Base-by-base conservation (phyloP, 306 rosid genomes). In the Cyclanthera cordifolia region DNA sequence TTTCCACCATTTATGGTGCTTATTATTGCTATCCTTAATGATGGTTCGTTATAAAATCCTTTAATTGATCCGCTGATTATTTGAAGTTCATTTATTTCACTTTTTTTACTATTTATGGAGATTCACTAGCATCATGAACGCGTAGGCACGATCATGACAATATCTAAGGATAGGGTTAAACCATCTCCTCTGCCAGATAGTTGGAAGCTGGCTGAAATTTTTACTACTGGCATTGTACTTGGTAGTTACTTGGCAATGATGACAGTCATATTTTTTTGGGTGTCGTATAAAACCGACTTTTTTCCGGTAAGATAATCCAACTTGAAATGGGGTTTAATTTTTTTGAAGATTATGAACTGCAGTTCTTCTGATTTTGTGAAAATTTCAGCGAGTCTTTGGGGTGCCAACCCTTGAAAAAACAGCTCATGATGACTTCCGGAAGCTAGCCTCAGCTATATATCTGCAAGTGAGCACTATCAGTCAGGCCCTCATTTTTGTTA, bases 1-100 rank as follows among this genome's bases (percentile, higher is more conserved):
- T 94, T 94, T 72, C 99, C 99, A 21, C 99, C 99, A 51, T 94
- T 94, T 50, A 94, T 94, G 99, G 97, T 94, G 76, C 97, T 94
- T 41, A 94, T 94, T 57, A 90, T 94, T 4, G 99, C 99, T 72
- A 88, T 94, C 53, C 96, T 94, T 61, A 94, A 94, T 53, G 97
- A 94, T 79, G 99, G 99, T 94, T 66, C 27, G 97, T 80, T 79
- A 59, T 1, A 58, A 23, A 43, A 52, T 51, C 48, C 23, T 73
- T 9, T 30, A 10, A 11, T 9, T 28, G 11, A 4, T 47, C 8
- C 34, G 48, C 47, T n/a, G 67, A 17, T 60, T 60, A 8, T 46
- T 67, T 25, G 24, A 16, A 28, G 43, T 28, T 68, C 14, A 25
- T 25, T 24, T 68, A 6, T 5, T 6, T 5, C 14, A 50, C 59